These are phyloP conservation scores for Castanea sativa DNA, from an alignment of 306 rosid genomes.

Conservation along the genomic window DNA sequence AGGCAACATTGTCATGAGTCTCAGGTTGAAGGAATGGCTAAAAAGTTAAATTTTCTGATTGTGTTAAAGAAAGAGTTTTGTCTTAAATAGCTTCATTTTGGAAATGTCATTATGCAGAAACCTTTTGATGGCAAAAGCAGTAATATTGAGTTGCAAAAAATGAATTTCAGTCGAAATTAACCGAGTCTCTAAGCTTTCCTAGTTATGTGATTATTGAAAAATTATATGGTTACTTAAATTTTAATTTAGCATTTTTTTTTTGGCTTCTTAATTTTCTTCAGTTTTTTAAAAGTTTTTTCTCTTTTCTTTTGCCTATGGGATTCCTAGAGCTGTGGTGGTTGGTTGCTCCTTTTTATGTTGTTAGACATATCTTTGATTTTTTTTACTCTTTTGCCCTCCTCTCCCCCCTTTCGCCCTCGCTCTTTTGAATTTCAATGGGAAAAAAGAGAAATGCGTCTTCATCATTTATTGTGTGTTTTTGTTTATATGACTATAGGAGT, in stretches of 20 bases:
- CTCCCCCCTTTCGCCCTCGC: background rate
- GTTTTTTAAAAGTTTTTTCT: no score
- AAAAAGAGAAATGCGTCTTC: background rate
- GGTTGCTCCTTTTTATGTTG: background rate
- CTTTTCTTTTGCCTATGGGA: background rate
- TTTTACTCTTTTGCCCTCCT: background rate
- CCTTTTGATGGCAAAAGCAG: no score
- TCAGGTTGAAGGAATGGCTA: background rate
- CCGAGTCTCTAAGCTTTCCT: no score
- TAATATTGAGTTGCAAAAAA: no score
- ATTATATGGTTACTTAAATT: no score
- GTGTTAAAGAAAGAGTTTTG: background rate
- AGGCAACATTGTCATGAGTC: background rate
- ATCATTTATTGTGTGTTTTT: background rate
- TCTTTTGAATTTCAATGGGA: background rate
- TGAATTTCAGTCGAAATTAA: no score
- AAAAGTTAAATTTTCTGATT: background rate
- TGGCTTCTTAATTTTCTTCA: no score
- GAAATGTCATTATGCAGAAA: background rate
- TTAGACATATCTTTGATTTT: background rate
- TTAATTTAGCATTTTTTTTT: no score
- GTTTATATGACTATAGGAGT: no score
- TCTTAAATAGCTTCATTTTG: background rate
- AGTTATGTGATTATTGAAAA: no score
- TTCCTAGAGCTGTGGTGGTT: background rate